These are phyloP conservation scores for Heterobasidion annosum DNA, from an alignment of 1,284 basidiomycete genomes.

Conservation along the genomic window DNA sequence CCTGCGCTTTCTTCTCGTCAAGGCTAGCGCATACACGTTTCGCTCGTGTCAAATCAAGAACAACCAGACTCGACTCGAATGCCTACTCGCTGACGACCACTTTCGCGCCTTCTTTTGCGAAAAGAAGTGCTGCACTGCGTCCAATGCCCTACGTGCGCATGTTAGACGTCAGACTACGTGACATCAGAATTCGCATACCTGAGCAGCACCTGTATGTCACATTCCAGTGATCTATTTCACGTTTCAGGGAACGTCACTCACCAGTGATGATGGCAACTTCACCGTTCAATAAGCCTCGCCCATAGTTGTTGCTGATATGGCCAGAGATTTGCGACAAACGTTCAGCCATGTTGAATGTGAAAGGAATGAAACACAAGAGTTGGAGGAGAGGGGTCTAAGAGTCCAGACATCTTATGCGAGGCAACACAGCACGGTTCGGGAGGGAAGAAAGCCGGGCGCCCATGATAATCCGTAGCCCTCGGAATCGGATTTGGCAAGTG, in stretches of 20 bases:
- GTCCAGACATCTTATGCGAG: background rate
- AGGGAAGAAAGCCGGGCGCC: too few species aligned
- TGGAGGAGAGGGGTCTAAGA: background rate
- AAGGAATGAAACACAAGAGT: background rate
- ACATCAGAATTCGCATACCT: conserved; percentile 32
- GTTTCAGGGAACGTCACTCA: conserved; percentile 18
- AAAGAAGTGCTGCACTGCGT: conserved; percentile 63
- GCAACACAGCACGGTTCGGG: too few species aligned
- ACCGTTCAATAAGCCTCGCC: conserved; percentile 60
- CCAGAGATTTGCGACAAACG: conserved; percentile 65
- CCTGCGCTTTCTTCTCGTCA: conserved; percentile 53
- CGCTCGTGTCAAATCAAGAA: background rate
- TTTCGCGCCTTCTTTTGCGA: conserved; percentile 81
- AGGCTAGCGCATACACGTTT: conserved; percentile 32
- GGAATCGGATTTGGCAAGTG: too few species aligned
- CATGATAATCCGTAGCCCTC: too few species aligned
- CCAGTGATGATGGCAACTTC: conserved; percentile 85
- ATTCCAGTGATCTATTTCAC: background rate
- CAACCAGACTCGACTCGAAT: too few species aligned
- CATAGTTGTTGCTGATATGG: conserved; percentile 51
- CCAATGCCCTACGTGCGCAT: conserved; percentile 56
- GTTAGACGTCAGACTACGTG: background rate
- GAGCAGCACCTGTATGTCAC: conserved; percentile 50
- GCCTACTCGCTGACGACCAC: conserved; percentile 77
- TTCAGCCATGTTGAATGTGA: conserved; percentile 36